These are phyloP conservation scores for Nicotiana attenuata DNA, from an alignment of 257 asterid species.

Conservation along the genomic window DNA sequence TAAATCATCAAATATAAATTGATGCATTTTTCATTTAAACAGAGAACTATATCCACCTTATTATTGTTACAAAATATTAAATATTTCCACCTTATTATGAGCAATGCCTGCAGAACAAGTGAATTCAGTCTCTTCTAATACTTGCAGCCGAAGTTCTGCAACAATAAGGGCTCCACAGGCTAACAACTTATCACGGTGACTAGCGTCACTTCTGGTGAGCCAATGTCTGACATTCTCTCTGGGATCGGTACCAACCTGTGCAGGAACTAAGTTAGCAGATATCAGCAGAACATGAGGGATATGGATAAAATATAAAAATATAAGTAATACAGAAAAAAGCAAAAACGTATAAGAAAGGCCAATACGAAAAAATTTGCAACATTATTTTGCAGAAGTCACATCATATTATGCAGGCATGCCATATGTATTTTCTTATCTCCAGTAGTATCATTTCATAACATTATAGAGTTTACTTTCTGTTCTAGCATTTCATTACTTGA, in stretches of 20 bases:
- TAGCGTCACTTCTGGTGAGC: conserved; percentile 49
- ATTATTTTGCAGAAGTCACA: background rate
- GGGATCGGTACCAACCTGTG: conserved; percentile 45
- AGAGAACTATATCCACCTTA: background rate
- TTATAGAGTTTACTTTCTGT: background rate
- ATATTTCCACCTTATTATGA: conserved; percentile 71
- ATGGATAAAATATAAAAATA: background rate
- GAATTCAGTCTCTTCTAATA: conserved; percentile 73
- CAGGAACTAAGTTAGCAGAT: conserved; percentile 8
- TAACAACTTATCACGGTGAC: conserved; percentile 67
- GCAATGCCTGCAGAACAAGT: conserved; percentile 97
- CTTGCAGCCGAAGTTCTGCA: conserved; percentile 82
- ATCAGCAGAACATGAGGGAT: background rate
- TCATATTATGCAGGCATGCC: background rate
- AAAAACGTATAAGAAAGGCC: background rate
- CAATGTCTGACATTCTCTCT: conserved; percentile 53
- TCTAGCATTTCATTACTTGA: background rate
- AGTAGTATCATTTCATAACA: background rate
- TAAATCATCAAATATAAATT: background rate
- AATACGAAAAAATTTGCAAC: background rate
- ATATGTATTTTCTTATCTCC: background rate
- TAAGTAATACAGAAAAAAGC: background rate
- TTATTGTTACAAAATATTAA: background rate
- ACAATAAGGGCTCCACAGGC: conserved; percentile 92
- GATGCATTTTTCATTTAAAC: conserved; percentile 4